Evolutionary conservation across 1,139 yeast genomes (phyloP), one percentile per base, ranked within the genome.

Genomic region (Hyphopichia burtonii): DNA sequence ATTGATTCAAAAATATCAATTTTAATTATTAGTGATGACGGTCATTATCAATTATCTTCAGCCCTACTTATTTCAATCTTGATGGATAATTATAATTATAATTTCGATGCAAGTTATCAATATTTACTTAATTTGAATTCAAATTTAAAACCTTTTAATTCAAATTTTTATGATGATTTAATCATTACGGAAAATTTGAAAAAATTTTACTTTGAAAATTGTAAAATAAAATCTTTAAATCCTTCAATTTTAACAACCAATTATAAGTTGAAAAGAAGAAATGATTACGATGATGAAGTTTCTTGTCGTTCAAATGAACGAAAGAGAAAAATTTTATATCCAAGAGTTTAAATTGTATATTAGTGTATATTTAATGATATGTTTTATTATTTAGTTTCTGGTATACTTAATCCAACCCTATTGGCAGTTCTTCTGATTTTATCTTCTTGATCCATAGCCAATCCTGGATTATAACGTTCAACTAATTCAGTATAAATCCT

Each of bases 401-500:
- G 70, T 9, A 63, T 65, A 18, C 48, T 44, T 35, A 91, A 74
- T 0, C 99, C 99, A 12, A 93, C 99, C 49, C 83, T 76, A 44
- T 83, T 76, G 4, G 98, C 99, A 3, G 96, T 84, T 55, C 78
- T 79, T 53, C 82, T 71, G 20, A 91, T 83, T 44, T 85, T 82
- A 47, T 91, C 96, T 44, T 78, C 80, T 54, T 86, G 96, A 27
- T 81, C 77, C 82, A 86, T 78, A 33, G 79, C 78, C 48, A 86
- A 73, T 1, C 96, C 96, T 2, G 96, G 93, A 56, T 91, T 89
- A 63, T 91, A 91, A 51, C 96, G 76, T 50, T 86, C 94, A 40
- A 91, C 70, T 42, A 93, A 73, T 49, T 85, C 93, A 46, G 80
- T 82, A 64, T 89, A 91, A 10, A 74, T 80, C 49, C 95, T 74